Base-by-base conservation (phyloP, 208 protist species). In the Vickermania ingenoplastis region DNA sequence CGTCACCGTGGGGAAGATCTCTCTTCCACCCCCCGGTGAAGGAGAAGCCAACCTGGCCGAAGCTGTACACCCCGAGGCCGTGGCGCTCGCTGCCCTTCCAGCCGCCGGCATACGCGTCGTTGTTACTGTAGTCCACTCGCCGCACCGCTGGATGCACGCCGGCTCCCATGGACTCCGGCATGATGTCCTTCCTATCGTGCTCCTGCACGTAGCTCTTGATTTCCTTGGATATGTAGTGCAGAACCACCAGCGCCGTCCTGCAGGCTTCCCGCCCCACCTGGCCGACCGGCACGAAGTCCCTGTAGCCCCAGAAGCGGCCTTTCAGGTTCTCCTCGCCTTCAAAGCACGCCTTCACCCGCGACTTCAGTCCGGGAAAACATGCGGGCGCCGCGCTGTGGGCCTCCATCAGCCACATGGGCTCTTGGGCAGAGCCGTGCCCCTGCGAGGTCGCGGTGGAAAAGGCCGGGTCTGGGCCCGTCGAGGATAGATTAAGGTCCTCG, bases 21-120 rank as follows among this genome's bases (percentile, higher is more conserved):
- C 24, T 61, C 11, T 55, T 17, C 57, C 57, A 61, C 36, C 41
- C 57, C 54, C 57, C 57, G 56, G 41, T 11, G 41, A 55, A 61
- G 17, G 57, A 49, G 41, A 61, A 61, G 29, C 57, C 57, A 54
- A 17, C 17, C 7, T 17, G 13, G 4, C n/a, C 17, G 22, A 14
- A 23, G n/a, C 17, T 53, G 24, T 61, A 61, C 23, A 25, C 22
- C 11, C 57, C 57, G 13, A 61, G 24, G 13, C 57, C 57, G 17
- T 27, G 22, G 28, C 57, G 28, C 17, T 49, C n/a, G 4, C 56
- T 25, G 4, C 23, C 41, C 17, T 17, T 24, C 57, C 57, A 61
- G 41, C n/a, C 11, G 25, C 57, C 57, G 13, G n/a, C n/a, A 31
- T 61, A 61, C 36, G 17, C 4, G 29, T 61, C 57, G 7, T 31